Conservation (phyloP, 1,139 yeast species). For the Hansenula sp. region DNA sequence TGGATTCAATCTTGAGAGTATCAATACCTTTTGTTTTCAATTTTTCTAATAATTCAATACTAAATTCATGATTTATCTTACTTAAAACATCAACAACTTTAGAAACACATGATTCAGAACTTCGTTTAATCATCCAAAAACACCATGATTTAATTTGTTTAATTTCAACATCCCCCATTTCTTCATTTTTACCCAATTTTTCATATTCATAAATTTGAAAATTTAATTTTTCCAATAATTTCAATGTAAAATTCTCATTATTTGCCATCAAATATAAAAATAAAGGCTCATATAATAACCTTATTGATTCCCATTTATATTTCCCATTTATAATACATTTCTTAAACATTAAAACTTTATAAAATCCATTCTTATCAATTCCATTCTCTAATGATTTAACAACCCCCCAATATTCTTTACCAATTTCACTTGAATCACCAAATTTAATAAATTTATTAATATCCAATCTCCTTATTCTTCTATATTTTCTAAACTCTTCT, state of each 20-base stretch:
- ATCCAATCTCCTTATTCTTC: constrained; percentile 43
- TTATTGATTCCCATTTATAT: constrained; percentile 17
- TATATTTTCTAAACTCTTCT: constrained; percentile 18
- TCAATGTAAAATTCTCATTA: constrained; percentile 5
- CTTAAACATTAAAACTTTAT: constrained; percentile 5
- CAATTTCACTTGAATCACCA: constrained; percentile 37
- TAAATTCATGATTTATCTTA: constrained; percentile 8
- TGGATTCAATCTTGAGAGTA: background rate
- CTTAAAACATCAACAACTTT: constrained; percentile 10
- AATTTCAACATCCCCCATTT: constrained; percentile 6
- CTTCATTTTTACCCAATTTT: constrained; percentile 10
- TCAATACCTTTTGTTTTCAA: background rate
- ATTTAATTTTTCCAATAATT: constrained; percentile 20
- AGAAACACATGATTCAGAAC: no score
- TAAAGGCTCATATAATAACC: constrained; percentile 26
- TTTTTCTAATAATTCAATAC: constrained; percentile 5
- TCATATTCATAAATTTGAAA: constrained; percentile 10
- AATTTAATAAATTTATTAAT: constrained; percentile 32
- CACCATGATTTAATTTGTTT: constrained; percentile 10
- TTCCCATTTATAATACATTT: constrained; percentile 12
- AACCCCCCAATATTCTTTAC: constrained; percentile 37
- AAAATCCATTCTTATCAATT: constrained; percentile 4
- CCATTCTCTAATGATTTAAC: constrained; percentile 22
- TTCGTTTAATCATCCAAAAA: constrained; percentile 10
- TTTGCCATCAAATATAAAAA: constrained; percentile 16